Base-by-base conservation (phyloP, 805 yeast genomes). In the Sugiyamaella valdiviana region DNA sequence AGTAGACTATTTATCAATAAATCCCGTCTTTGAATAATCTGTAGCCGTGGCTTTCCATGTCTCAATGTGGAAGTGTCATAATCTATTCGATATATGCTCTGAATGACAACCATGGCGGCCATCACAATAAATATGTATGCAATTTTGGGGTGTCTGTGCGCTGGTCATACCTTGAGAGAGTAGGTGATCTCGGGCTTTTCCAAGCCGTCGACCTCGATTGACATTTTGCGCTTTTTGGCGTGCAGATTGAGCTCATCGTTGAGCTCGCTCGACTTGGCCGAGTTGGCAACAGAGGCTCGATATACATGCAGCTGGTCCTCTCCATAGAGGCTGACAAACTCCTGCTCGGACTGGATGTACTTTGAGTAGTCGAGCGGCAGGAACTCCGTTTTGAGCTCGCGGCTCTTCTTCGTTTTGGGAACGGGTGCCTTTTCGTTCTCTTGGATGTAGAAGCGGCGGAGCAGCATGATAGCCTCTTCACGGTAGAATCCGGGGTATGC, bases 341-440 rank as follows among this genome's bases (percentile, higher is more conserved):
- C 77, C 0, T 71, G 70, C 42, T 68, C 59, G 0, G 74, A 62
- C 9, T 44, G 45, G 7, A 88, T 55, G 57, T 80, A 85, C 17
- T 70, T 63, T 0, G 64, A 54, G 71, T 83, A 86, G 6, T 73
- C 66, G n/a, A 86, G 59, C 0, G 69, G 67, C 76, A 84, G 50
- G 80, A 73, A 56, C 17, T 65, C 51, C 68, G 78, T 63, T 83
- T 79, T 63, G 77, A 70, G 62, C 14, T 62, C 62, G 14, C 75
- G 53, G 26, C 60, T 80, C 64, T 82, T 82, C 62, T 90, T 90
- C 19, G 75, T 70, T 57, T 85, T 79, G 2, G 95, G 90, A 21
- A 66, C 74, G 0, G 98, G 99, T 0, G 97, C 95, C 40, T 80
- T 77, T 23, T 78, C 82, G 65, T 93, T 93, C 61, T 89, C 95